phyloP scores from a whole-genome alignment of 2,329 filamentous ascomycete species.

The Chaetomiaceae sp. region DNA sequence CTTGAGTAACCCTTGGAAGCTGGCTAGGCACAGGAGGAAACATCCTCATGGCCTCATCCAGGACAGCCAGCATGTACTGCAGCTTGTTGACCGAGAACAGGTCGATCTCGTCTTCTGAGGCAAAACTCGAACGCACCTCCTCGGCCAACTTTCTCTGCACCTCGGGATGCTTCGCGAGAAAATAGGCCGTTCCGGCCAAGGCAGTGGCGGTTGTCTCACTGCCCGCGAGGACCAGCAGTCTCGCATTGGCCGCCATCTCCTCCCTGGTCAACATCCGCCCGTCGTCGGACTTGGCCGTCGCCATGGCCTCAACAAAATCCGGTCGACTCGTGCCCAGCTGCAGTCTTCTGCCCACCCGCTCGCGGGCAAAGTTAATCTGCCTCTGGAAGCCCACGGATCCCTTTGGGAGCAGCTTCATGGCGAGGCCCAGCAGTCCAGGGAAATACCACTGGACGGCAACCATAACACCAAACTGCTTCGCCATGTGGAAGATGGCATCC shows the following conservation, averaged over 20 bases:
- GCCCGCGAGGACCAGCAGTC: conserved; percentile 39
- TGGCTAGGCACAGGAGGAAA: conserved; percentile 27
- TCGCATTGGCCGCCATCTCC: conserved; percentile 20
- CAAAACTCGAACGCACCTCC: conserved; percentile 39
- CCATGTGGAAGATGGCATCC: conserved; percentile 15
- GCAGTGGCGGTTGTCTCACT: conserved; percentile 48
- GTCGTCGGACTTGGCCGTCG: conserved; percentile 6
- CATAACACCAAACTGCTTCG: conserved; percentile 8
- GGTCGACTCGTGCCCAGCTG: not conserved
- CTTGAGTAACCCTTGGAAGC: conserved; percentile 22
- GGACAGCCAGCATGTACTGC: conserved; percentile 30
- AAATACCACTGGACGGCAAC: conserved; percentile 2
- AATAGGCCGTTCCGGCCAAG: conserved; percentile 35
- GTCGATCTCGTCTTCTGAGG: conserved; percentile 30
- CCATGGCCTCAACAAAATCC: conserved; percentile 20
- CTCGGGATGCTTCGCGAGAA: conserved; percentile 37
- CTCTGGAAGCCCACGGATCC: not conserved
- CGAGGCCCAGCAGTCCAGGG: not conserved
- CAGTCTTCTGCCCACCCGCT: conserved; percentile 9
- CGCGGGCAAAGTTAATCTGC: conserved; percentile 1
- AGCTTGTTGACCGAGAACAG: conserved; percentile 24
- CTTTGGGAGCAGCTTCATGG: not conserved
- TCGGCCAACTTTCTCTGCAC: conserved; percentile 34
- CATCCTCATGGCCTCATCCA: conserved; percentile 31
- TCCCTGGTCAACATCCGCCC: conserved; percentile 9